A percentile compares a stretch with the other conserved stretches of the same genome.
Evolutionary conservation across 495 filamentous ascomycete genomes (phyloP).

Genomic region (Daldinia concentrica): DNA sequence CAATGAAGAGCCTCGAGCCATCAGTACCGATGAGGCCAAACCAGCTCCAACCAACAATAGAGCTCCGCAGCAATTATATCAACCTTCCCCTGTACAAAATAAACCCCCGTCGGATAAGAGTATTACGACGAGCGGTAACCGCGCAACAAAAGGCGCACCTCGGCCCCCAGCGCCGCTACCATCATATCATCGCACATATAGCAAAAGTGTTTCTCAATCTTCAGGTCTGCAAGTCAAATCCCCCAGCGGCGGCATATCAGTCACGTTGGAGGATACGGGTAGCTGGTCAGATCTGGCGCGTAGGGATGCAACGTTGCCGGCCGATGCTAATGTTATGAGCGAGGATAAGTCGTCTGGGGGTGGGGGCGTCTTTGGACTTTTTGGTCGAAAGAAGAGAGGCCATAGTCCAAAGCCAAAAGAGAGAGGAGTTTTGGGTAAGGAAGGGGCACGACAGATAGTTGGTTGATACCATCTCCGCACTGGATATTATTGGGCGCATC

Average conservation of each 20-base stretch:
- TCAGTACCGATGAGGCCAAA: slow-evolving; percentile 56
- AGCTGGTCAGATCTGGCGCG: slow-evolving; percentile 91
- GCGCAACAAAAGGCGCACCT: slow-evolving; percentile 20
- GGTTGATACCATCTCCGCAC: slow-evolving; percentile 44
- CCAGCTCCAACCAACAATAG: slow-evolving; percentile 40
- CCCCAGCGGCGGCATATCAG: slow-evolving; percentile 86
- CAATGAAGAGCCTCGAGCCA: slow-evolving; percentile 48
- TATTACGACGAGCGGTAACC: slow-evolving; percentile 43
- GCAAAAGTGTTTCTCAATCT: slow-evolving; percentile 48
- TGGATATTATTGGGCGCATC: slow-evolving; percentile 17
- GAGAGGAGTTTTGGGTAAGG: slow-evolving; percentile 91
- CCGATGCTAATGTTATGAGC: slow-evolving; percentile 65
- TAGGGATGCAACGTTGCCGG: slow-evolving; percentile 78
- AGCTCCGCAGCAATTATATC: slow-evolving; percentile 37
- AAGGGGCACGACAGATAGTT: slow-evolving; percentile 84
- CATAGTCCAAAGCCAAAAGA: slow-evolving; percentile 95
- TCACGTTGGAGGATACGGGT: slow-evolving; percentile 86
- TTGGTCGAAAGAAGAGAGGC: slow-evolving; percentile 86
- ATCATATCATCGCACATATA: slow-evolving; percentile 61
- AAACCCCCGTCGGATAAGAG: slow-evolving; percentile 38
- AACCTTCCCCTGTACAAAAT: slow-evolving; percentile 33
- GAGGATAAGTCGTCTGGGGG: slow-evolving; percentile 54
- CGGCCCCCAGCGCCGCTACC: slow-evolving; percentile 52
- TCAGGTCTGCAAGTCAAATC: slow-evolving; percentile 71
- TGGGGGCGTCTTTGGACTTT: slow-evolving; percentile 88